Evolutionary conservation across 306 rosid species (phyloP), one percentile per base, ranked within the genome.

Genomic region (Trifolium subterraneum): DNA sequence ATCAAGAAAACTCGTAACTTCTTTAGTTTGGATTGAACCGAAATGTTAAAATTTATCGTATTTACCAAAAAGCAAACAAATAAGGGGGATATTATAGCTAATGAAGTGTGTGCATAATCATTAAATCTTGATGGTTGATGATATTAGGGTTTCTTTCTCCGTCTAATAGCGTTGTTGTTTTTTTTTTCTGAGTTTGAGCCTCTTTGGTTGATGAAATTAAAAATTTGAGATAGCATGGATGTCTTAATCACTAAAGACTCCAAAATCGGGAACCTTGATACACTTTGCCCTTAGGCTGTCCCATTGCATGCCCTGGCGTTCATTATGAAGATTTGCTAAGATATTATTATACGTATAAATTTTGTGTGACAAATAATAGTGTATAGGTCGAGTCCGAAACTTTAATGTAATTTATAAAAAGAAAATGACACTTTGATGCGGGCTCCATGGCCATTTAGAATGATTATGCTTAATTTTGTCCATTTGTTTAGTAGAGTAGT

Each of bases 351-450:
- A 10, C 19, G 11, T 63, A 35, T 29, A 10, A 12, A 78, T 33
- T 33, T 15, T 61, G 42, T 62, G 68, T 33, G 82, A 19, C 60
- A 60, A 52, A 63, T 73, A 55, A 68, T 51, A 23, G 13, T 51
- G 65, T 62, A 67, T 41, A 8, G 77, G 78, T 74, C 80, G 63
- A 68, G 23, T 52, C 77, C 35, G 13, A 39, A 75, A 73, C 63
- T 61, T 78, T 72, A 61, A 52, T 61, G 63, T 9, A 65, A 51
- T 52, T 52, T 19, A 52, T 52, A 8, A 48, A 48, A 48, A 6
- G 55, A 48, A 48, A 48, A n/a, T 1, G 20, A 48, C 55, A 48
- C 20, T n/a, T 48, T 48, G 20, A 48, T 48, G 10, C 8, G 10
- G 75, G 82, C 27, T 38, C 78, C 78, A 52, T 58, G 16, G 1